phyloP scores from a whole-genome alignment of 2,329 filamentous ascomycete species.

The Alternaria atra region DNA sequence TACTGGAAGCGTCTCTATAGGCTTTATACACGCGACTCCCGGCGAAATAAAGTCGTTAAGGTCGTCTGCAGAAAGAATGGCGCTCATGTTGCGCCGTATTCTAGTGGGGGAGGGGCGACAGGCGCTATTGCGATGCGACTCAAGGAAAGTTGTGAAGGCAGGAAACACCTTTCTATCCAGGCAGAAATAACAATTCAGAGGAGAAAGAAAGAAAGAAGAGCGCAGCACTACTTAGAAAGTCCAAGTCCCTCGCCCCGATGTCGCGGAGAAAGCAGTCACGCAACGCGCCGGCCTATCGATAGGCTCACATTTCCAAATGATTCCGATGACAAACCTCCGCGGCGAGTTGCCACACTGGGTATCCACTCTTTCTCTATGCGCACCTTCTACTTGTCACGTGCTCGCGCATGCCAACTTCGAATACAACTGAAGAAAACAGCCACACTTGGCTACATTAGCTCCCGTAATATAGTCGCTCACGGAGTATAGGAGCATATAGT shows the following conservation, averaged over 20 bases:
- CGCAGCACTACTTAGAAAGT: slow-evolving; percentile 11
- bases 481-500: slow-evolving; percentile 9
- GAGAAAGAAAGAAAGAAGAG: slow-evolving; percentile 12
- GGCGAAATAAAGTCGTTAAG: slow-evolving; percentile 99
- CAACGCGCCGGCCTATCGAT: slow-evolving; percentile 43
- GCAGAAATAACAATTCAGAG: neutral
- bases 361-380: slow-evolving; percentile 13
- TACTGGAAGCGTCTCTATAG: slow-evolving; percentile 85
- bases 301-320: slow-evolving; percentile 34
- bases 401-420: neutral
- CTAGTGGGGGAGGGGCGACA: slow-evolving; percentile 25
- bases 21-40: slow-evolving; percentile 97
- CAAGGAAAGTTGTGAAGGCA: neutral
- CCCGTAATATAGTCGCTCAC: neutral
- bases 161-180: slow-evolving; percentile 2
- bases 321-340: slow-evolving; percentile 27
- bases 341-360: slow-evolving; percentile 32
- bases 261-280: slow-evolving; percentile 33
- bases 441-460: slow-evolving; percentile 3
- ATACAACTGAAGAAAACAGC: neutral
- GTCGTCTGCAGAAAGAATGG: slow-evolving; percentile 95
- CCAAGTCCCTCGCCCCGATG: slow-evolving; percentile 18
- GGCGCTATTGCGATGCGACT: slow-evolving; percentile 9
- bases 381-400: slow-evolving; percentile 21
- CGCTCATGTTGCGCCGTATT: slow-evolving; percentile 73